phyloP scores from a whole-genome alignment of 2,329 filamentous ascomycete species.

The Hypoxylon sp. region DNA sequence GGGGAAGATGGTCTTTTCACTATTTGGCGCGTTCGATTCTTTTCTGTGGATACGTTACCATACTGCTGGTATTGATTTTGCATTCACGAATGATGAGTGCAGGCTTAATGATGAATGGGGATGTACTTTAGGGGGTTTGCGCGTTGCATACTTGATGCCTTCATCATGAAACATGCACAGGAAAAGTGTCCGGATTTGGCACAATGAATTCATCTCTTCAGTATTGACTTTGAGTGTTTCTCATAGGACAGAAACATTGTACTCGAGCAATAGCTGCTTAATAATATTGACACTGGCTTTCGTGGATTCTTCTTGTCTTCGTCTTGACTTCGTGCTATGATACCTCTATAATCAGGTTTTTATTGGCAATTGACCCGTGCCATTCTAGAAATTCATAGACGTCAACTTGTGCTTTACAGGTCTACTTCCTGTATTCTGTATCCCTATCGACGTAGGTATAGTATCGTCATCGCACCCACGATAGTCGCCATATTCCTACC shows the following conservation, averaged over 20 bases:
- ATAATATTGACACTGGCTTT: slow-evolving; percentile 33
- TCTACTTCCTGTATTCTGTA: neutral
- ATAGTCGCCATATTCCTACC: neutral
- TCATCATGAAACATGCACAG: slow-evolving; percentile 20
- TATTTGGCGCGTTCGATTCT: slow-evolving; percentile 24
- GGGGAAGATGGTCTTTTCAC: slow-evolving; percentile 22
- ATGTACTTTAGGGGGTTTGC: slow-evolving; percentile 36
- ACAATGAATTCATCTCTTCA: slow-evolving; percentile 11
- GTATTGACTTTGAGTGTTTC: slow-evolving; percentile 41
- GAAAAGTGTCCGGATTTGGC: slow-evolving; percentile 24
- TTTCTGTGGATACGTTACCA: slow-evolving; percentile 41
- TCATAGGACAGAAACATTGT: slow-evolving; percentile 44
- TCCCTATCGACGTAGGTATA: neutral
- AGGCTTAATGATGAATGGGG: slow-evolving; percentile 32
- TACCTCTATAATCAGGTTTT: neutral
- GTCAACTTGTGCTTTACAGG: neutral
- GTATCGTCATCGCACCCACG: neutral
- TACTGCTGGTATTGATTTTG: slow-evolving; percentile 36
- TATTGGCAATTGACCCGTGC: neutral
- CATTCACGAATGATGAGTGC: slow-evolving; percentile 28
- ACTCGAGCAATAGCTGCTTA: slow-evolving; percentile 41
- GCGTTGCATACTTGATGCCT: slow-evolving; percentile 36
- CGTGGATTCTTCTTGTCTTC: neutral
- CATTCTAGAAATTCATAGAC: neutral
- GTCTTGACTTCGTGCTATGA: neutral